Evolutionary conservation across 495 filamentous ascomycete species (phyloP).

Genomic region (Immersiella caudata): DNA sequence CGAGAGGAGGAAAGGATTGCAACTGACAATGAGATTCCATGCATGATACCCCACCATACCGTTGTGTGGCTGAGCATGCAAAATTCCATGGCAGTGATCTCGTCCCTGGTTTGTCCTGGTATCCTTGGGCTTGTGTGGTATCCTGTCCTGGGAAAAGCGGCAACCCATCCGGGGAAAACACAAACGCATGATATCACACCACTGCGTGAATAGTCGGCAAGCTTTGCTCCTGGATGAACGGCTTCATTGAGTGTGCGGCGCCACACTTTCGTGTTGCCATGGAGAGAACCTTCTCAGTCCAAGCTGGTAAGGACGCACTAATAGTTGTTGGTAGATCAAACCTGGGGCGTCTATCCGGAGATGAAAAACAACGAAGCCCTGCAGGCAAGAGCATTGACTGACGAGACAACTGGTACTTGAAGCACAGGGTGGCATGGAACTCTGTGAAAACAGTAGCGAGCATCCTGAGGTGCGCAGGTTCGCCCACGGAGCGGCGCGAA

Average conservation of each 20-base stretch:
- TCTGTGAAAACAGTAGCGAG: not conserved
- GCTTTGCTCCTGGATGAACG: not conserved
- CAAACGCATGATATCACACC: not conserved
- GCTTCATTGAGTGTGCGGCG: not conserved
- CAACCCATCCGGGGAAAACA: not conserved
- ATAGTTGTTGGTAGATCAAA: not conserved
- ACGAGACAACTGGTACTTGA: not conserved
- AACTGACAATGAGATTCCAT: constrained; percentile 16
- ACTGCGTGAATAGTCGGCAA: not conserved
- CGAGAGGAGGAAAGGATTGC: not conserved
- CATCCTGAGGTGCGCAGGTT: not conserved
- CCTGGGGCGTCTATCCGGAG: not conserved
- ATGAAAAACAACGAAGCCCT: not conserved
- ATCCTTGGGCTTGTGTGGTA: not conserved
- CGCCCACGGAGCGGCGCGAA: not conserved
- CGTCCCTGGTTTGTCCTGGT: not conserved
- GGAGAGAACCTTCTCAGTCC: not conserved
- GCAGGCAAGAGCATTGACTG: not conserved
- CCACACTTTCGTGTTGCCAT: not conserved
- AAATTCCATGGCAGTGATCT: not conserved
- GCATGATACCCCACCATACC: not conserved
- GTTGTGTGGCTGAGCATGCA: not conserved
- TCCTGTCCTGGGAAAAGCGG: not conserved
- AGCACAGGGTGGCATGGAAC: not conserved
- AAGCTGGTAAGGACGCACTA: not conserved